phyloP scores from a whole-genome alignment of 331 rosid genomes.

The Cydonia oblonga region DNA sequence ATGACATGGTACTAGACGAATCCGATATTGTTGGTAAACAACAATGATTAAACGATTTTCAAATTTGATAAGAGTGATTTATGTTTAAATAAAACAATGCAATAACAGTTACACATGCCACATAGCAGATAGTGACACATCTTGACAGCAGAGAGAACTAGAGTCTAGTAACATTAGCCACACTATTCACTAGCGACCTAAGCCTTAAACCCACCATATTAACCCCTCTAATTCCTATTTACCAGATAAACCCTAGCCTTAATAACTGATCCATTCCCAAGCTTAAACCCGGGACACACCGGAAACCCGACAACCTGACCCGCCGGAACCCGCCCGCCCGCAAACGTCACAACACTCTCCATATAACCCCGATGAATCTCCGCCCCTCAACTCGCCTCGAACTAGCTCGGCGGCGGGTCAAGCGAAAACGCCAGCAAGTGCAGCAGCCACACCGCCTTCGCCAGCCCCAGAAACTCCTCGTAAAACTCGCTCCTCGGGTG shows the following conservation, averaged over 20 bases:
- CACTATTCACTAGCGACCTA: neutral
- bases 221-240: constrained; percentile 28
- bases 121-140: too few relatives aligned
- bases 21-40: too few relatives aligned
- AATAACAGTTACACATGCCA: too few relatives aligned
- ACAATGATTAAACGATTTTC: neutral
- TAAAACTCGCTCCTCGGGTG: constrained; percentile 87
- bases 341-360: constrained; percentile 68
- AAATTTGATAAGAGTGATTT: neutral
- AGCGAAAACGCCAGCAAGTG: constrained; percentile 88
- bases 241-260: constrained; percentile 77
- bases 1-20: too few relatives aligned
- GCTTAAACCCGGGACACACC: constrained; percentile 87
- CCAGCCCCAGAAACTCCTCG: constrained; percentile 53
- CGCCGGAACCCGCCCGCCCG: constrained; percentile 48
- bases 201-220: neutral
- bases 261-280: constrained; percentile 66
- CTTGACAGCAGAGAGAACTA: neutral
- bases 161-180: neutral
- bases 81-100: neutral
- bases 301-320: constrained; percentile 76
- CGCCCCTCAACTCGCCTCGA: constrained; percentile 86
- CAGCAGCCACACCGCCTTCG: constrained; percentile 80
- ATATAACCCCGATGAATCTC: constrained; percentile 70
- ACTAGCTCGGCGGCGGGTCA: constrained; percentile 74